Conservation (phyloP, 768 basidiomycete genomes). For the Rubroboletus satanas region DNA sequence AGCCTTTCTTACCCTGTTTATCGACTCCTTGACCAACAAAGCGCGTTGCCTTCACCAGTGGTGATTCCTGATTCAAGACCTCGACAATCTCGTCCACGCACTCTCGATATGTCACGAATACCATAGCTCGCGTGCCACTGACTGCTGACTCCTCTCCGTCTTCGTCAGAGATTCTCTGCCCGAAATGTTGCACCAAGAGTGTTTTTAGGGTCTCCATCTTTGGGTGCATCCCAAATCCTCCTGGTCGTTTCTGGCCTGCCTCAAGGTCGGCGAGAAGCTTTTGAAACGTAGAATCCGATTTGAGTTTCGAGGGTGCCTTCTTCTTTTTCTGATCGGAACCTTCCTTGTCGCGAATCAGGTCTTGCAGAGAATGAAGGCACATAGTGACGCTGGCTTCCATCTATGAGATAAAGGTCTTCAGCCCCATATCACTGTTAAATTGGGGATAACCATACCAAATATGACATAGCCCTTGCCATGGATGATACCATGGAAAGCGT, state of each 20-base stretch:
- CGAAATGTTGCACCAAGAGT: slow-evolving; percentile 77
- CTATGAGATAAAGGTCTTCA: slow-evolving; percentile 37
- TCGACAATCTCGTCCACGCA: slow-evolving; percentile 90
- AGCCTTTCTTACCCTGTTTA: slow-evolving; percentile 81
- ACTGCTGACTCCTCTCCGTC: slow-evolving; percentile 28
- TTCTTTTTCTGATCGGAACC: slow-evolving; percentile 32
- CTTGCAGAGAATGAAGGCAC: slow-evolving; percentile 65
- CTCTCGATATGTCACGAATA: slow-evolving; percentile 88
- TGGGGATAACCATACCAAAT: slow-evolving; percentile 56
- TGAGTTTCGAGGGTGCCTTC: slow-evolving; percentile 41
- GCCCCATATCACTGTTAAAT: neutral
- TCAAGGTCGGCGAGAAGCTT: slow-evolving; percentile 67
- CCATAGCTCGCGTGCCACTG: slow-evolving; percentile 73
- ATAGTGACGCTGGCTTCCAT: slow-evolving; percentile 78
- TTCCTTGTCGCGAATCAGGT: slow-evolving; percentile 41
- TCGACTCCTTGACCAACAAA: slow-evolving; percentile 92
- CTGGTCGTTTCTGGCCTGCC: slow-evolving; percentile 39
- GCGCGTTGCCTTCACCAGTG: slow-evolving; percentile 73
- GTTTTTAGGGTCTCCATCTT: slow-evolving; percentile 85
- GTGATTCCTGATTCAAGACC: slow-evolving; percentile 68
- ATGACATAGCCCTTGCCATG: slow-evolving; percentile 82
- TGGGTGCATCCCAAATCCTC: slow-evolving; percentile 69
- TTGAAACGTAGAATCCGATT: slow-evolving; percentile 56
- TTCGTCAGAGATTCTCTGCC: slow-evolving; percentile 38
- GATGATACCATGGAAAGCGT: slow-evolving; percentile 49